phyloP scores from a whole-genome alignment of 2,329 filamentous ascomycete species.

The Pezicula rhizophila region DNA sequence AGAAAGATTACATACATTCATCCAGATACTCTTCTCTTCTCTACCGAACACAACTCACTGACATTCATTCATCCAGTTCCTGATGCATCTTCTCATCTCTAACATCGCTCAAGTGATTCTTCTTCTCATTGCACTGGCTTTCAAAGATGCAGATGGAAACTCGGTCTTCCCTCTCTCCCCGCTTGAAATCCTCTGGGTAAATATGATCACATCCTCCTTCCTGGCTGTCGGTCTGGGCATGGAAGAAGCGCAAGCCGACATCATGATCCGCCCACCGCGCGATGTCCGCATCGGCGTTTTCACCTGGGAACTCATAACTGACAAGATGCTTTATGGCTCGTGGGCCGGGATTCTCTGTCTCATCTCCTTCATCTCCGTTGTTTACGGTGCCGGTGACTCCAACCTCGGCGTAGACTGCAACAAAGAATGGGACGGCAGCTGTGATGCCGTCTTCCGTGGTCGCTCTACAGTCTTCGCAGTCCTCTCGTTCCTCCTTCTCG shows the following conservation, averaged over 20 bases:
- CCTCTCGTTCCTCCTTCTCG: constrained; percentile 60
- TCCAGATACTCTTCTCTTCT: not conserved
- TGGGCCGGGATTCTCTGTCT: constrained; percentile 59
- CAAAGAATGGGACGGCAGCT: constrained; percentile 41
- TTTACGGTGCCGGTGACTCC: constrained; percentile 48
- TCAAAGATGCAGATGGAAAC: constrained; percentile 52
- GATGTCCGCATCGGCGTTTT: constrained; percentile 55
- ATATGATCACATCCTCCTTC: constrained; percentile 66
- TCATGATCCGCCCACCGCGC: constrained; percentile 61
- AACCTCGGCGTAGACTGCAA: constrained; percentile 54
- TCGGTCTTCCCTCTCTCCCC: constrained; percentile 68
- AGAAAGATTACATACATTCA: too few relatives aligned
- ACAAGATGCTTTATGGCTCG: constrained; percentile 61
- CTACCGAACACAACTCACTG: not conserved
- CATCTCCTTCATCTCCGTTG: constrained; percentile 52
- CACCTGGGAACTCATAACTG: constrained; percentile 56
- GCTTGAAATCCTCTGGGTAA: constrained; percentile 71
- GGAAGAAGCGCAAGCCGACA: constrained; percentile 62
- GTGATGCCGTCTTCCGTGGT: constrained; percentile 55
- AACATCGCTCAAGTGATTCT: constrained; percentile 67
- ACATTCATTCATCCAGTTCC: constrained; percentile 36
- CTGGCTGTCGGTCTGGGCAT: constrained; percentile 68
- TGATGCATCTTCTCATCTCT: constrained; percentile 61
- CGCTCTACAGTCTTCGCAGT: constrained; percentile 65
- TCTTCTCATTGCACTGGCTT: constrained; percentile 62